Conservation (phyloP, 2,329 filamentous ascomycete genomes). For the Fusarium irregulare region DNA sequence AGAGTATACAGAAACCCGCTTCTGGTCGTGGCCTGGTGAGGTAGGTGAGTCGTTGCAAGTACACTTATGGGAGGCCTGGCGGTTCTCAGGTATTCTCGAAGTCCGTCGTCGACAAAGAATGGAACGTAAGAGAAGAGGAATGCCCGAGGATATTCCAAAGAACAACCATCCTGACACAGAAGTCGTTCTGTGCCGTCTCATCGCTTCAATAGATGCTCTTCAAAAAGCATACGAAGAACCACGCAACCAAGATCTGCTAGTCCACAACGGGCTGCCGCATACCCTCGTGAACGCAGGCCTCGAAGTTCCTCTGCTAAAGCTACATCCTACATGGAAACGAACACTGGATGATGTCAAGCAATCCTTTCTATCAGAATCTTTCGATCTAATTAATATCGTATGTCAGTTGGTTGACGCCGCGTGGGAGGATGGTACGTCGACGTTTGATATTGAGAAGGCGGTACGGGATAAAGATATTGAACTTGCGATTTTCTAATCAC, state of each 20-base stretch:
- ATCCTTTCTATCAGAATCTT: conserved; percentile 21
- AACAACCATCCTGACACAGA: conserved; percentile 20
- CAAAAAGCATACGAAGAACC: conserved; percentile 37
- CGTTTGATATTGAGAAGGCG: conserved; percentile 35
- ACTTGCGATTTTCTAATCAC: conserved; percentile 31
- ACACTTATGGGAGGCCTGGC: conserved; percentile 43
- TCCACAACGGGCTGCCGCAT: conserved; percentile 39
- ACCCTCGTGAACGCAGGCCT: conserved; percentile 34
- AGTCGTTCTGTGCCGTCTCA: conserved; percentile 37
- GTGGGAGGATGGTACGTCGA: conserved; percentile 35
- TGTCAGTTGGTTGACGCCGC: conserved; percentile 38
- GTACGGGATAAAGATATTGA: conserved; percentile 21
- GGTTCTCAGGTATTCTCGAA: conserved; percentile 37
- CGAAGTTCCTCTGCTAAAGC: conserved; percentile 33
- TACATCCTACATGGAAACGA: conserved; percentile 30
- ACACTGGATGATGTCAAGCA: conserved; percentile 32
- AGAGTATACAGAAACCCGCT: conserved; percentile 33
- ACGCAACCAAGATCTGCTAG: conserved; percentile 33
- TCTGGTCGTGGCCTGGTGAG: conserved; percentile 40
- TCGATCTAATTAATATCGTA: conserved; percentile 22
- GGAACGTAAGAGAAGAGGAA: conserved; percentile 12
- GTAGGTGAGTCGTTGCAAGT: conserved; percentile 39
- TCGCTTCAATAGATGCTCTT: conserved; percentile 40
- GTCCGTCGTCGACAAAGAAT: conserved; percentile 36
- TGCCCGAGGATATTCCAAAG: not conserved